A percentile compares a stretch with the other conserved stretches of the same genome.
Conservation (phyloP, 257 asterid species). For the Nicotiana knightiana region DNA sequence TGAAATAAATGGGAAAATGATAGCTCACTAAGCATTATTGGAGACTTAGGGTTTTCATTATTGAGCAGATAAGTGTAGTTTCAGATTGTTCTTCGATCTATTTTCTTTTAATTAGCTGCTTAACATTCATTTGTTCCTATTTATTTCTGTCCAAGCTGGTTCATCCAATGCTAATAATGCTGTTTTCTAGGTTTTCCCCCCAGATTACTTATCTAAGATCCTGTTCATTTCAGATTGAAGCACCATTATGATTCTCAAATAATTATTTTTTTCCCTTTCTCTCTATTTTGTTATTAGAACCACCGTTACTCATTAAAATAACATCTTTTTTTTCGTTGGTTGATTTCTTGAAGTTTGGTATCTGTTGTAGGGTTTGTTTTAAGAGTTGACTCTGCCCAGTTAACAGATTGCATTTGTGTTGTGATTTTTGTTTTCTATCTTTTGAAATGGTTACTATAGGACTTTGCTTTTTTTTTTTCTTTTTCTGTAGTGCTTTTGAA, state of each 20-base stretch:
- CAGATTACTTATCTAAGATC: background rate
- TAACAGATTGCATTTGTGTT: background rate
- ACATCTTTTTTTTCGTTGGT: background rate
- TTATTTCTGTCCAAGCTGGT: background rate
- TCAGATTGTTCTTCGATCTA: background rate
- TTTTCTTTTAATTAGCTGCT: background rate
- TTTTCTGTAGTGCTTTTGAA: background rate
- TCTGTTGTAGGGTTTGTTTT: slow-evolving; percentile 23
- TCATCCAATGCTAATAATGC: background rate
- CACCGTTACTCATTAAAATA: background rate
- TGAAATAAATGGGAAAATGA: slow-evolving; percentile 2
- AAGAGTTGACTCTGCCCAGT: slow-evolving; percentile 1
- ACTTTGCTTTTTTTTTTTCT: background rate
- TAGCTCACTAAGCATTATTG: background rate
- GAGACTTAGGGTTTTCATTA: slow-evolving; percentile 5
- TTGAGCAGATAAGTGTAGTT: background rate
- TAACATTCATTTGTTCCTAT: background rate
- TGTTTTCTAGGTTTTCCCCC: too few relatives aligned
- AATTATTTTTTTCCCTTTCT: background rate
- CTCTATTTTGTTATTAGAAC: background rate
- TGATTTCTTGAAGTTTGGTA: background rate
- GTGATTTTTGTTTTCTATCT: background rate
- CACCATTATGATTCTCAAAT: background rate
- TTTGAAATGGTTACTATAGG: background rate
- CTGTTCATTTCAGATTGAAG: background rate